Base-by-base conservation (phyloP, 2,329 filamentous ascomycete species). In the Colletotrichum sidae region DNA sequence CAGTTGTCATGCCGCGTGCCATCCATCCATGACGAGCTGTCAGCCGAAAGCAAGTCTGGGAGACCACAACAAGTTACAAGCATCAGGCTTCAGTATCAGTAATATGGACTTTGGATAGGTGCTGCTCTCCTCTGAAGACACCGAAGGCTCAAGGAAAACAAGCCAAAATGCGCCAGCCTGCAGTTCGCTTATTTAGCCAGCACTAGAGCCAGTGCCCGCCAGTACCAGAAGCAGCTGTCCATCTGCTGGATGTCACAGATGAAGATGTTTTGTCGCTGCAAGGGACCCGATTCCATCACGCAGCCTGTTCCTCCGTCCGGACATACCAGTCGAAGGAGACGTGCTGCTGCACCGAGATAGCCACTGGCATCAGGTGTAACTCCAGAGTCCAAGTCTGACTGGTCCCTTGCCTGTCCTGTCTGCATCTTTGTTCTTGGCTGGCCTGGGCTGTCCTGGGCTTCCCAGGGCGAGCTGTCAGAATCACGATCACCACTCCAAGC, bases 251-350 rank as follows among this genome's bases (percentile, higher is more conserved):
- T 5, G 50, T 13, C 38, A 42, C 35, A 35, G 15, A 10, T 33
- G 15, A 38, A 41, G 50, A 53, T 45, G 34, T 12, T 10, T 34
- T 56, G 37, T 17, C 34, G 37, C 49, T 55, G 44, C 57, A 47
- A 17, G 39, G 60, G 38, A 61, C 45, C 57, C 58, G 42, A 57
- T 65, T 57, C 42, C 52, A n/a, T 33, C 62, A 35, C 62, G 58
- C 62, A 62, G 46, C 37, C 33, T 65, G 46, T 35, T 62, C 52
- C 41, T 65, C 62, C 62, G 62, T 50, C 45, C 51, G 45, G 51
- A 8, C 50, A 50, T 51, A 50, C 45, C 51, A 55, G 37, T 46
- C 13, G 42, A 60, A 17, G 2, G 39, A 46, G n/a, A 12, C 46
- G n/a, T 37, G n/a, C 25, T 17, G 46, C 38, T 37, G 41, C 35